Base-by-base conservation (phyloP, 2,329 filamentous ascomycete genomes). In the Zymoseptoria passerinii region DNA sequence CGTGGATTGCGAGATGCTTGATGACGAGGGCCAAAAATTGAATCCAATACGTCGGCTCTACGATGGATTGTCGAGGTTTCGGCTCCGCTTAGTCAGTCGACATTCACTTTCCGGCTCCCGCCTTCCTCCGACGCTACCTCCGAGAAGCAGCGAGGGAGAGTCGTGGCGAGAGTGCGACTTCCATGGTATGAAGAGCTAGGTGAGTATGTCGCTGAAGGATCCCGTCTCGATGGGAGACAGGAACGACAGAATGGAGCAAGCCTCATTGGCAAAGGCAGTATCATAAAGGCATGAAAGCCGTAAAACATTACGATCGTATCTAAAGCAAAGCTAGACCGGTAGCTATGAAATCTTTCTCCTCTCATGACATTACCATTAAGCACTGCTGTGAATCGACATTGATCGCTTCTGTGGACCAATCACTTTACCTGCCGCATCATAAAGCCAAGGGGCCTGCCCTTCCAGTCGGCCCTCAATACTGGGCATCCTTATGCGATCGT, bases 391-490 rank as follows among this genome's bases (percentile, higher is more conserved):
- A 44, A 44, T 13, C 13, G 35, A 44, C 35, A 44, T 44, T 44
- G 35, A 44, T 3, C 35, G 35, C 9, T 35, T 54, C 29, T 55
- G 16, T 1, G 23, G 16, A 6, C 20, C 49, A n/a, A 27, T 28
- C 49, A 48, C 51, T 48, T 54, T 54, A 3, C 28, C 52, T 9
- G 52, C 52, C 16, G 48, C 53, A 10, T 58, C 57, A 18, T 55
- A 48, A 35, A 58, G 16, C 48, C 49, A 58, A 20, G 52, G 53
- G 28, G 58, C 53, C 27, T 48, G 51, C n/a, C 56, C 54, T 8
- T 44, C 50, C 28, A 61, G 48, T 10, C 59, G 52, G 27, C 53
- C 53, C 16, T 58, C 59, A 16, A 61, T 56, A 48, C 59, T 61
- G 2, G 59, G 59, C 48, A 61, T 55, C 18, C 29, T 18, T 13